Conservation (phyloP, 2,329 filamentous ascomycete genomes). For the Chrysoporthe austroafricana region DNA sequence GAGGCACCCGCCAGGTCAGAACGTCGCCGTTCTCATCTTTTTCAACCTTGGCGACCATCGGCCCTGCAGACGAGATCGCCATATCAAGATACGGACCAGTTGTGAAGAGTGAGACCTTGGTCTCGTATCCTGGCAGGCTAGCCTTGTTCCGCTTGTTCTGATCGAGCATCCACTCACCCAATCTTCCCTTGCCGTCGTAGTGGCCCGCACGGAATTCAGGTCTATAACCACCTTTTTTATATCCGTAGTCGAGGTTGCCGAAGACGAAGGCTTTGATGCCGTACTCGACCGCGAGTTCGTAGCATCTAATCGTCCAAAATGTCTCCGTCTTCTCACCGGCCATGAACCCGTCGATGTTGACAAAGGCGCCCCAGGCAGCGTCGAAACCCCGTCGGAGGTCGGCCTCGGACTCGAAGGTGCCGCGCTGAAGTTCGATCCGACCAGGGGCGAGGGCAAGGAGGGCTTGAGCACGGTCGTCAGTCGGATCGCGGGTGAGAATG, state of each 20-base stretch:
- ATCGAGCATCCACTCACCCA: conserved; percentile 49
- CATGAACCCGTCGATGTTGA: conserved; percentile 32
- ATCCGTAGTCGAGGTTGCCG: conserved; percentile 29
- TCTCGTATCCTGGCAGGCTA: conserved; percentile 31
- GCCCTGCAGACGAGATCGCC: conserved; percentile 41
- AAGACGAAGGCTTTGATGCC: conserved; percentile 28
- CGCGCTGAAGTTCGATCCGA: conserved; percentile 49
- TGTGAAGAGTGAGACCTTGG: conserved; percentile 44
- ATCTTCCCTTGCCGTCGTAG: conserved; percentile 47
- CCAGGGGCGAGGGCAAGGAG: conserved; percentile 46
- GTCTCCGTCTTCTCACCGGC: conserved; percentile 31
- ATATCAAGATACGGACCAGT: conserved; percentile 53
- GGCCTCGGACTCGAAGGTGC: conserved; percentile 51
- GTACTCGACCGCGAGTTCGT: conserved; percentile 29
- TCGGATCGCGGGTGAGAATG: conserved; percentile 52
- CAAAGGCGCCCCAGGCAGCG: conserved; percentile 44
- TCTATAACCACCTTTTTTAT: conserved; percentile 28
- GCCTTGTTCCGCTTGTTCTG: conserved; percentile 42
- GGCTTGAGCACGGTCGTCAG: conserved; percentile 44
- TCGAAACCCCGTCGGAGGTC: conserved; percentile 48
- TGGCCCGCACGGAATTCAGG: conserved; percentile 24
- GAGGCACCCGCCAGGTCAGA: conserved; percentile 46
- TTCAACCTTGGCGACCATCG: conserved; percentile 46
- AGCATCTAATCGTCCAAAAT: conserved; percentile 30
- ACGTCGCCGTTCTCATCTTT: conserved; percentile 40